Base-by-base conservation (phyloP, 208 protist species). In the Crithidia bombi region DNA sequence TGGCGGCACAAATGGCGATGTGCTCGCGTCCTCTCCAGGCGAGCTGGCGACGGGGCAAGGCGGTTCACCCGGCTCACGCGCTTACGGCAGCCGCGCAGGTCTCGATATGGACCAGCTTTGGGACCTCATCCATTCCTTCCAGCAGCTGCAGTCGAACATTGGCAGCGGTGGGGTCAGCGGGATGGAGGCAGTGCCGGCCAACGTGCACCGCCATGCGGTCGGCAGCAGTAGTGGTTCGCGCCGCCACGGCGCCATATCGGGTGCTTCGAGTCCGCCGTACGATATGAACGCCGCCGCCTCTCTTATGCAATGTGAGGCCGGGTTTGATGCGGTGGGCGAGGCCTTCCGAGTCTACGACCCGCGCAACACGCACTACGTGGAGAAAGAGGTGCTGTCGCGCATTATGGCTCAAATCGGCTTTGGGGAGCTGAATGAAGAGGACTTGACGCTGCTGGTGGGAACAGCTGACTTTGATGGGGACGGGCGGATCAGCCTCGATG, bases 391-490 rank as follows among this genome's bases (percentile, higher is more conserved):
- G 62, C 68, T 98, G 38, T 62, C 76, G 3, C 64, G 69, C 15
- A 93, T 98, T 55, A 97, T 98, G 92, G 78, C 81, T 0, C 83
- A 91, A 12, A 87, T 95, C 41, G 94, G 91, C 33, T 95, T 90
- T 30, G 92, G 90, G 0, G 87, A 96, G 36, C 80, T 98, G 36
- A 90, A 74, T 19, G 57, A 79, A 11, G 90, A 97, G 64, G 94
- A 98, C 59, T 50, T 97, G 64, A 67, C 80, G 39, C 69, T 98
- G 39, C 75, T 98, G 43, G 85, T 98, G 23, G 75, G 86, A 25
- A 95, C 93, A n/a, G 95, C 96, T 4, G 96, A 98, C 69, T 92
- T 96, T 41, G 94, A 98, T 69, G 81, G 83, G 17, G 95, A 98
- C 81, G 95, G 95, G 7, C 91, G 89, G 43, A 97, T 98, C 46